These are phyloP conservation scores for Heritiera fomes DNA, from an alignment of 345 rosid species.

Conservation along the genomic window DNA sequence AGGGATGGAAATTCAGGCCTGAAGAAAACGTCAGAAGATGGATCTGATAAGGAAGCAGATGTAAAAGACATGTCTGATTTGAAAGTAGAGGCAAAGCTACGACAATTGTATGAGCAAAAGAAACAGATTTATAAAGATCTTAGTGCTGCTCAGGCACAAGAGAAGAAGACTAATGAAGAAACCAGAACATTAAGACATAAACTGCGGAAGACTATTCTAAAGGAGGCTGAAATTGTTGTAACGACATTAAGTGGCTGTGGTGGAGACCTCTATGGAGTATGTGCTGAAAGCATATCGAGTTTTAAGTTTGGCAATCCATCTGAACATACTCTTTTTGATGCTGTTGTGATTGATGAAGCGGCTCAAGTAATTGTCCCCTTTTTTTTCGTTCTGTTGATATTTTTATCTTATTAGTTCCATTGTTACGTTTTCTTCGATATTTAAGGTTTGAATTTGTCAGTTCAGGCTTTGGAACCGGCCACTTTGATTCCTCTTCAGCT, in stretches of 20 bases:
- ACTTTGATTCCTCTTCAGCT: conserved; percentile 95
- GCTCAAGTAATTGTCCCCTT: conserved; percentile 65
- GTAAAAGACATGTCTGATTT: conserved; percentile 61
- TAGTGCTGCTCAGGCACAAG: conserved; percentile 76
- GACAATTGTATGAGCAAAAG: conserved; percentile 78
- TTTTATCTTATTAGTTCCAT: conserved; percentile 21
- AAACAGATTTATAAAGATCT: conserved; percentile 82
- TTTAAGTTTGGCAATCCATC: conserved; percentile 71
- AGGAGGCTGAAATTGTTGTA: conserved; percentile 94
- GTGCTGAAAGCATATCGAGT: conserved; percentile 77
- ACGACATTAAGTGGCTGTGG: conserved; percentile 98
- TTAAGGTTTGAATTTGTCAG: conserved; percentile 27
- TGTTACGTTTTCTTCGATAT: conserved; percentile 15
- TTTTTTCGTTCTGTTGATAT: conserved; percentile 26
- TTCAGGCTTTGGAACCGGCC: conserved; percentile 98
- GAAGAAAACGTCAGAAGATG: conserved; percentile 48
- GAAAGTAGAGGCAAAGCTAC: conserved; percentile 63
- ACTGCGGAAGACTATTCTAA: conserved; percentile 74
- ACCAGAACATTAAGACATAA: conserved; percentile 64
- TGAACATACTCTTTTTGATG: conserved; percentile 84
- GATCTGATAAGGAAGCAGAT: conserved; percentile 43
- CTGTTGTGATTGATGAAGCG: conserved; percentile 94
- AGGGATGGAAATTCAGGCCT: conserved; percentile 55
- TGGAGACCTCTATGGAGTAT: conserved; percentile 91
- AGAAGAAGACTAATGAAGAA: conserved; percentile 74